Percentiles rank a stretch among this genome's conserved stretches.
Evolutionary conservation across 164 flowering plant species (phyloP).

Genomic region (Sextonia rubra): DNA sequence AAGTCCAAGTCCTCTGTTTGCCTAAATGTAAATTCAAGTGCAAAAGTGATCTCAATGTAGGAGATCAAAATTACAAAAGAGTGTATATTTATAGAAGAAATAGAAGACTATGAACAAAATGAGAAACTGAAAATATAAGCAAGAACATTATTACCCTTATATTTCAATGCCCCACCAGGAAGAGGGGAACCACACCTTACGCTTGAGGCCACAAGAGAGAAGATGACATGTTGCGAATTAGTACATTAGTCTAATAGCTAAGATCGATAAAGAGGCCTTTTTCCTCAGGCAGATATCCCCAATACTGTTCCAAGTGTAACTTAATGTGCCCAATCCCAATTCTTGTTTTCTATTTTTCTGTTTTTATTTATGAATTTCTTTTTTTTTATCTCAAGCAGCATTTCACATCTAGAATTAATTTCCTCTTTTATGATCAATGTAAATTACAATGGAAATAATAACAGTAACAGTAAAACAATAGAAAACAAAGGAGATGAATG

Average conservation of each 20-base stretch:
- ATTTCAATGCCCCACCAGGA: neutral
- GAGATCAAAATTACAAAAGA: no score
- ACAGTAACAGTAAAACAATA: no score
- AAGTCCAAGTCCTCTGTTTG: conserved; percentile 91
- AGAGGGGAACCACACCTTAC: neutral
- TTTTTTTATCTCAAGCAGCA: neutral
- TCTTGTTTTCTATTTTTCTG: no score
- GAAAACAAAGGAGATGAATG: no score
- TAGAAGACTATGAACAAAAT: neutral
- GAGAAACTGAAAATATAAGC: neutral
- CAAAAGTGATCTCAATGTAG: neutral
- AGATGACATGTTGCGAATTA: neutral
- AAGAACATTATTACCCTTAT: neutral
- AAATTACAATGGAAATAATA: neutral
- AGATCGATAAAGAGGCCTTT: neutral
- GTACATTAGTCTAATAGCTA: neutral
- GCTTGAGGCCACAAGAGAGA: neutral
- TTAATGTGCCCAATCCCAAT: neutral
- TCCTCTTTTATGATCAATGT: neutral
- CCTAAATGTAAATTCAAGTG: conserved; percentile 36
- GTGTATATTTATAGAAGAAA: neutral
- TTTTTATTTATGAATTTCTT: no score
- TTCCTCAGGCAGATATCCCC: neutral
- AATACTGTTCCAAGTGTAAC: neutral
- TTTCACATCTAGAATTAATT: neutral